Evolutionary conservation across 2,329 filamentous ascomycete genomes (phyloP), one percentile per base, ranked within the genome.

Genomic region (Arachnopeziza araneosa): DNA sequence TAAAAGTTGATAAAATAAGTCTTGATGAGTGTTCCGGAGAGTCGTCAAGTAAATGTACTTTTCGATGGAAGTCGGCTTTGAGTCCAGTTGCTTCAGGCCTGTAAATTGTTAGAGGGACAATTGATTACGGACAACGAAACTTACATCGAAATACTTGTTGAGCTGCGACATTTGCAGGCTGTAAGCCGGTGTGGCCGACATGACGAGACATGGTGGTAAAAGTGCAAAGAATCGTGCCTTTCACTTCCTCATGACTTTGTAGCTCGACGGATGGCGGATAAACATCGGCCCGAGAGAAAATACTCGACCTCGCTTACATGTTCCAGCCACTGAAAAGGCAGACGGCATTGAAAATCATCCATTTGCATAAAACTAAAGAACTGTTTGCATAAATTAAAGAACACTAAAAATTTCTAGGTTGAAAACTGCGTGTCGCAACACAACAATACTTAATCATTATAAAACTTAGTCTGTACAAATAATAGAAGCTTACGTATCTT

Each of bases 31-130:
- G 60, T 70, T 70, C 22, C 69, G 59, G 52, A 72, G 54, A 52
- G 65, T 68, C 50, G 66, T 70, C 24, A 72, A 61, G 51, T 70
- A 72, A 24, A 69, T 66, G 51, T 71, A 72, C 55, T 70, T 71
- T 58, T 71, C 70, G 54, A 72, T 69, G 0, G 68, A 61, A 2
- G 63, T 64, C 17, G 60, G 64, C 59, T 71, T 71, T 2, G 68
- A 65, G 24, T 60, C 55, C 36, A 72, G 62, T 60, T 71, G 68
- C 60, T 68, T 68, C 30, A 72, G 61, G 57, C 69, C 69, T 71
- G 19, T 44, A 19, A 12, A 44, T 17, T 14, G 17, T 44, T 44
- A 44, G 17, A 3, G 6, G 2, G 36, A 14, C 36, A 44, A 8
- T 44, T 12, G 17, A 14, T 17, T 17, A 44, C 36, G 12, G 36